phyloP scores from a whole-genome alignment of 2,329 filamentous ascomycete species.

The Colletotrichum shisoi region DNA sequence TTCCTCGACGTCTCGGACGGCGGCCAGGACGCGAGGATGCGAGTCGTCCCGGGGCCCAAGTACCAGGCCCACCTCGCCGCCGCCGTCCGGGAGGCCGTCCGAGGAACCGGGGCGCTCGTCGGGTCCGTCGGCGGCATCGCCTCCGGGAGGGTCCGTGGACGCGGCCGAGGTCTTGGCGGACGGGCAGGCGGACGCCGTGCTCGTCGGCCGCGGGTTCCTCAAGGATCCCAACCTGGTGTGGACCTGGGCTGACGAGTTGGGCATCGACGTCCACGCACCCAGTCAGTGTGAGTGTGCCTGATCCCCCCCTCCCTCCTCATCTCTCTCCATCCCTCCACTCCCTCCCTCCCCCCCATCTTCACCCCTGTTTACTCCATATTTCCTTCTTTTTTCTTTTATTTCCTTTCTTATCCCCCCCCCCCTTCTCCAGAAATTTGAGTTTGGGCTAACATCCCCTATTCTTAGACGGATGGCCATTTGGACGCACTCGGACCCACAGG shows the following conservation, averaged over 20 bases:
- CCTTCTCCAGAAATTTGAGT: neutral
- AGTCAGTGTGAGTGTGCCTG: conserved; percentile 44
- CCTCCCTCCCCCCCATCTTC: neutral
- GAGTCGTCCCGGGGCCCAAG: conserved; percentile 65
- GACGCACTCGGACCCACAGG: conserved; percentile 36
- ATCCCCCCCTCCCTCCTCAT: neutral
- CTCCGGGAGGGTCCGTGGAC: conserved; percentile 50
- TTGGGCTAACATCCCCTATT: conserved; percentile 1
- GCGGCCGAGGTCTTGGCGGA: conserved; percentile 57
- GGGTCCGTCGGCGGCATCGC: conserved; percentile 57
- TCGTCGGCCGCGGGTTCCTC: conserved; percentile 61
- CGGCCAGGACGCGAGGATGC: conserved; percentile 67
- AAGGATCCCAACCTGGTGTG: conserved; percentile 64
- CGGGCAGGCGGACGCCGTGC: conserved; percentile 56
- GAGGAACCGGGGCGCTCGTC: conserved; percentile 57
- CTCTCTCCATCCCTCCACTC: neutral
- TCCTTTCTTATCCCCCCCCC: no score
- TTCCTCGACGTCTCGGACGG: conserved; percentile 75
- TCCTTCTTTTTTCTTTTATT: no score
- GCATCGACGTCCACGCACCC: conserved; percentile 55
- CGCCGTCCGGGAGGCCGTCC: conserved; percentile 71
- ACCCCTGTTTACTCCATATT: no score
- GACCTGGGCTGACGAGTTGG: conserved; percentile 61
- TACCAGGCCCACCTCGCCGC: conserved; percentile 76
- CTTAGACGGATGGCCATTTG: conserved; percentile 39